Evolutionary conservation across 176 grass and related monocot genomes (phyloP).

Genomic region (Secale cereale): DNA sequence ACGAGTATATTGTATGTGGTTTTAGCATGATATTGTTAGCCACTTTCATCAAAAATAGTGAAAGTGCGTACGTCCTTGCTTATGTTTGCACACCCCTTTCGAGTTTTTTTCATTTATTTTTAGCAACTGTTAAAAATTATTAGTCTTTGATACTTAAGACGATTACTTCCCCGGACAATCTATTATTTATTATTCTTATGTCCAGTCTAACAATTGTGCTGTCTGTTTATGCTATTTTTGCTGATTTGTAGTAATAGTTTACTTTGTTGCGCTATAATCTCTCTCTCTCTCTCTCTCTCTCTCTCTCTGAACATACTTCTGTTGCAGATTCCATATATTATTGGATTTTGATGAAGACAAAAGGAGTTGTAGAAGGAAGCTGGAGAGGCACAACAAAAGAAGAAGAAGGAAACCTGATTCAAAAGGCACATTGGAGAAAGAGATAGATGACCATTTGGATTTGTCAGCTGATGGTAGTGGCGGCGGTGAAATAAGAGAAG

Average conservation of each 20-base stretch:
- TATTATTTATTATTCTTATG: conserved; percentile 6
- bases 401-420: conserved; percentile 77
- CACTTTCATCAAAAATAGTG: background rate
- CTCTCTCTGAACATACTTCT: background rate
- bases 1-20: background rate
- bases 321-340: conserved; percentile 91
- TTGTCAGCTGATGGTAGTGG: conserved; percentile 47
- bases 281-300: background rate
- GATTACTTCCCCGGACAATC: background rate
- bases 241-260: conserved; percentile 23
- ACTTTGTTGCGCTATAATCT: background rate
- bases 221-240: background rate
- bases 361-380: conserved; percentile 95
- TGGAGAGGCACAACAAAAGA: conserved; percentile 94
- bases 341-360: conserved; percentile 97
- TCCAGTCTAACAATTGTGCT: background rate
- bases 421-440: conserved; percentile 58
- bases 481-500: conserved; percentile 53
- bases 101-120: background rate
- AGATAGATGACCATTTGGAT: conserved; percentile 59
- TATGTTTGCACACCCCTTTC: background rate
- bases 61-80: background rate
- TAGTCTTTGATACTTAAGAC: background rate
- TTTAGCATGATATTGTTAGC: background rate
- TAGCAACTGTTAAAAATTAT: background rate